These are phyloP conservation scores for Lactifluus hygrophoroides DNA, from an alignment of 768 basidiomycete species.

Conservation along the genomic window DNA sequence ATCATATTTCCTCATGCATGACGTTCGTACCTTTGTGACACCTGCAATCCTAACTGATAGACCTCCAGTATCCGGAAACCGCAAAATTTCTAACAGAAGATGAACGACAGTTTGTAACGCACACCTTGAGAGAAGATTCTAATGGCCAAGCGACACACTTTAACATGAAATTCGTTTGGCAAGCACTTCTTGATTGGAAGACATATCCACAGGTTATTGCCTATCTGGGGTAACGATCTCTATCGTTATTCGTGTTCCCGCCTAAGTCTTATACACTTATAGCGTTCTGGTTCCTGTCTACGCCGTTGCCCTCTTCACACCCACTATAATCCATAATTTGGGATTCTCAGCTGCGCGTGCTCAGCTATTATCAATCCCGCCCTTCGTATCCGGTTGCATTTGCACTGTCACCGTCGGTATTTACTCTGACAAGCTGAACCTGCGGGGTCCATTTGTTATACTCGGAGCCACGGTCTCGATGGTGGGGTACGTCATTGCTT, in stretches of 20 bases:
- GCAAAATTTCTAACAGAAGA: conserved; percentile 34
- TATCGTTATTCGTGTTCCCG: background rate
- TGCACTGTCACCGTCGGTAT: conserved; percentile 27
- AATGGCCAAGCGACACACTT: conserved; percentile 28
- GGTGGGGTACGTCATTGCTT: conserved; percentile 44
- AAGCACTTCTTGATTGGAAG: conserved; percentile 27
- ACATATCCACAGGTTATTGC: conserved; percentile 30
- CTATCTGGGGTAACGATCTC: conserved; percentile 26
- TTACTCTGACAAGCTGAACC: conserved; percentile 30
- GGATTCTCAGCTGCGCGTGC: conserved; percentile 40
- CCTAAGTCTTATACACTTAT: background rate
- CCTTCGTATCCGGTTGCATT: conserved; percentile 28
- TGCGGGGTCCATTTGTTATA: conserved; percentile 44
- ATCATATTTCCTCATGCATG: conserved; percentile 35
- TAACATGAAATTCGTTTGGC: conserved; percentile 29
- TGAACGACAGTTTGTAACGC: conserved; percentile 29
- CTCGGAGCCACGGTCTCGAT: conserved; percentile 35
- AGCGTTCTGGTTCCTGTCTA: conserved; percentile 41
- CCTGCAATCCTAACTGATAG: background rate
- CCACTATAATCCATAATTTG: conserved; percentile 30
- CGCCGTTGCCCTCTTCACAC: conserved; percentile 32
- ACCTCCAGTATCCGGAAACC: conserved; percentile 33
- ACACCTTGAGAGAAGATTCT: conserved; percentile 25
- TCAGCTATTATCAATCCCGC: conserved; percentile 33
- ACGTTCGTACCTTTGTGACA: conserved; percentile 24